Base-by-base conservation (phyloP, 768 basidiomycete genomes). In the Tricholoma bakamatsutake region DNA sequence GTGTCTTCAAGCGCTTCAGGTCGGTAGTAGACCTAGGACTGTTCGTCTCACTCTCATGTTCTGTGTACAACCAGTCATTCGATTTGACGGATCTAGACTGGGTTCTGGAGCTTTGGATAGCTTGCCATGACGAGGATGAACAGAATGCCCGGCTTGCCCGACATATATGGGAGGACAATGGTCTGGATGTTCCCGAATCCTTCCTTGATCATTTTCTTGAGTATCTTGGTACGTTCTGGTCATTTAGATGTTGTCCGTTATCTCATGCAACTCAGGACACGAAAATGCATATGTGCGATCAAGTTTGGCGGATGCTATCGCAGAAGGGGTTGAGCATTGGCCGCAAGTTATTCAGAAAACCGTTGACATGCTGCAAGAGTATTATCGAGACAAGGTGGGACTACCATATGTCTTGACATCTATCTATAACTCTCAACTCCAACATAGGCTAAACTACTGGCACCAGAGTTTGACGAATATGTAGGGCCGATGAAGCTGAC, bases 1-100 rank as follows among this genome's bases (percentile, higher is more conserved):
- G 8, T 93, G 90, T 64, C 73, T 98, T n/a, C 93, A 95, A 63
- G 80, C 94, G 0, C 75, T 98, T 2, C 92, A 94, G 80, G 94
- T 93, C 27, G 17, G 57, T 56, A 54, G 4, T 35, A 37, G n/a
- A 46, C 13, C 30, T 10, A 17, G 28, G 28, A 48, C 3, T 30
- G 17, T 27, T 31, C 7, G 21, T 7, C 18, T 52, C 8, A 17
- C 34, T 53, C 11, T n/a, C 21, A 13, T 53, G 40, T 48, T 54
- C 62, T 21, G 40, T 53, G 2, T 30, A 31, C 33, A 13, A 17
- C 1, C 57, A 98, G 92, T 88, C 94, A 0, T 88, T 98, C 60
- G 97, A 98, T 70, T 69, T 98, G 47, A 98, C 95, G 0, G 96
- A 98, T 48, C 67, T 93, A 35, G 94, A 97, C 58, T 99, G 94